These are phyloP conservation scores for Suhomyces canberraensis DNA, from an alignment of 805 yeast genomes.

Conservation along the genomic window DNA sequence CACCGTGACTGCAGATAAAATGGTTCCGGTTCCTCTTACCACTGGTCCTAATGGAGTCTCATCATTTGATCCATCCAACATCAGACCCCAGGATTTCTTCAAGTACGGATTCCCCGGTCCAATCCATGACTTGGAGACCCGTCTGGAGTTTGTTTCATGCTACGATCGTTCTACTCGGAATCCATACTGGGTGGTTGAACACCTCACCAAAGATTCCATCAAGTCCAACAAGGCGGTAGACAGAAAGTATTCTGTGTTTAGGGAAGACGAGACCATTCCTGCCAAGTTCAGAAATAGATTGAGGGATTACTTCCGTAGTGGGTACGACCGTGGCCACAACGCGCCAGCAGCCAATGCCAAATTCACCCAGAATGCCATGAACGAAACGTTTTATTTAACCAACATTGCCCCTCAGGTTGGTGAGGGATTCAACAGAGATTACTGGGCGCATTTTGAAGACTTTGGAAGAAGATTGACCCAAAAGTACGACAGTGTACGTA, in stretches of 20 bases:
- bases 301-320: constrained; percentile 88
- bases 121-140: constrained; percentile 71
- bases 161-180: constrained; percentile 81
- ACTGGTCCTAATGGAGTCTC: constrained; percentile 5
- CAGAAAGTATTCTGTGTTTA: constrained; percentile 76
- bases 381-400: constrained; percentile 85
- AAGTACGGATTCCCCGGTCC: constrained; percentile 96
- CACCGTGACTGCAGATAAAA: constrained; percentile 9
- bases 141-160: constrained; percentile 78
- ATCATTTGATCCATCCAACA: constrained; percentile 31
- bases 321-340: constrained; percentile 95
- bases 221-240: constrained; percentile 54
- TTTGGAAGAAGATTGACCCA: constrained; percentile 75
- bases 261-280: constrained; percentile 85
- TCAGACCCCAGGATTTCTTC: constrained; percentile 79
- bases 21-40: constrained; percentile 8
- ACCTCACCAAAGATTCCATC: constrained; percentile 73
- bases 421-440: constrained; percentile 92
- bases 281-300: constrained; percentile 68
- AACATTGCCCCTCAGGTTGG: constrained; percentile 98
- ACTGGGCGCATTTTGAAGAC: constrained; percentile 96
- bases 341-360: constrained; percentile 98
- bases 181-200: constrained; percentile 90
- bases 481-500: constrained; percentile 71
- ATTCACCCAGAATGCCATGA: constrained; percentile 87